Percentiles rank a stretch among this genome's conserved stretches.
These are phyloP conservation scores for Penicillium palitans DNA, from an alignment of 2,329 filamentous ascomycete genomes.

Conservation along the genomic window DNA sequence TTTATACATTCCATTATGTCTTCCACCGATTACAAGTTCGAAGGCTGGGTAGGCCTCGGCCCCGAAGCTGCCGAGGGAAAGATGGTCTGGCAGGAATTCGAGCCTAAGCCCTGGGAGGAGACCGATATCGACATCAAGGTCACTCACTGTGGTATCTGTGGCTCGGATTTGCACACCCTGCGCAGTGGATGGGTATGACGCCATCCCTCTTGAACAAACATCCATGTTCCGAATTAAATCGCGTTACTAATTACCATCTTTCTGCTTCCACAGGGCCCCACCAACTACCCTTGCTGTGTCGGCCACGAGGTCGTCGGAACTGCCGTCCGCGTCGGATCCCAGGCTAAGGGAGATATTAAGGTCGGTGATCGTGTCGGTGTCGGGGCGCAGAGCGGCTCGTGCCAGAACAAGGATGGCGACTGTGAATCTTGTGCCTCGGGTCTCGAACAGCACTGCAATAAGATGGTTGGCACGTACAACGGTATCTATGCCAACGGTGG, in stretches of 20 bases:
- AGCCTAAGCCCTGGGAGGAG: conserved; percentile 66
- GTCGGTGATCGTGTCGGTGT: conserved; percentile 51
- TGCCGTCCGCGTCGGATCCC: conserved; percentile 56
- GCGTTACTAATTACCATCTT: neutral
- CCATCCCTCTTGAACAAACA: neutral
- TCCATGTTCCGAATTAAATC: neutral
- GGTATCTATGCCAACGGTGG: conserved; percentile 49
- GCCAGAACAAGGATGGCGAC: conserved; percentile 43
- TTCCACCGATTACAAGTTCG: conserved; percentile 51
- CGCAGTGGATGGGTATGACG: conserved; percentile 47
- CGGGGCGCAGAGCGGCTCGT: conserved; percentile 60
- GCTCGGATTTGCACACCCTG: conserved; percentile 60
- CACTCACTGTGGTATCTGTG: conserved; percentile 65
- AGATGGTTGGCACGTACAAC: conserved; percentile 34
- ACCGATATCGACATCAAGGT: conserved; percentile 64
- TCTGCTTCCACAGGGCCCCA: conserved; percentile 27
- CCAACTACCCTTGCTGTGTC: conserved; percentile 51
- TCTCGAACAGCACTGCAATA: conserved; percentile 35
- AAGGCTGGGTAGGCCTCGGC: conserved; percentile 58
- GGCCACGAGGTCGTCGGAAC: conserved; percentile 66
- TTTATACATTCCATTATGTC: conserved; percentile 19
- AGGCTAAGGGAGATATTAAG: conserved; percentile 35
- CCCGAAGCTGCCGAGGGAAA: conserved; percentile 52
- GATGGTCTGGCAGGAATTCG: conserved; percentile 56
- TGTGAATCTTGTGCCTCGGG: conserved; percentile 55